These are phyloP conservation scores for Bertia moriformis DNA, from an alignment of 2,329 filamentous ascomycete species.

Conservation along the genomic window DNA sequence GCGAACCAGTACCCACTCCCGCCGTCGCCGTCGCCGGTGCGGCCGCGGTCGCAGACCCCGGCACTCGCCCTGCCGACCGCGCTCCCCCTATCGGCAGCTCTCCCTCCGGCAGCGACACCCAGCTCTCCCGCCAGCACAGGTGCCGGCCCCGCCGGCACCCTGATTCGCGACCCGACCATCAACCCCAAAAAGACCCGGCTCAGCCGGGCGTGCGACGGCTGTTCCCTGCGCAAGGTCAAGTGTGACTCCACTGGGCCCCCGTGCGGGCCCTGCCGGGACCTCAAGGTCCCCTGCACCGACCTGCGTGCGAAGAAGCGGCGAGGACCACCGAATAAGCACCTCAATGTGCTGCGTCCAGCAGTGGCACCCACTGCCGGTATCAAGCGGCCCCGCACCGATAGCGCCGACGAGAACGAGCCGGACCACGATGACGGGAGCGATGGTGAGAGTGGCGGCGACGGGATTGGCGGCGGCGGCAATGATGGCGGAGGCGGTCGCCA, in stretches of 20 bases:
- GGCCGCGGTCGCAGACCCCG: no score
- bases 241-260: slow-evolving; percentile 41
- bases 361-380: slow-evolving; percentile 29
- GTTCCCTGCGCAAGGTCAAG: slow-evolving; percentile 7
- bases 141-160: not conserved
- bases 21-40: no score
- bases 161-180: not conserved
- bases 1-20: no score
- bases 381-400: slow-evolving; percentile 11
- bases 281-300: slow-evolving; percentile 43
- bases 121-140: not conserved
- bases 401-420: not conserved
- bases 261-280: slow-evolving; percentile 38
- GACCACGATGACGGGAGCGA: no score
- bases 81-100: no score
- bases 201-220: not conserved
- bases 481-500: not conserved
- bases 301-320: slow-evolving; percentile 40
- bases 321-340: slow-evolving; percentile 43
- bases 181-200: not conserved
- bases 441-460: no score
- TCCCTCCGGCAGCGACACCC: no score
- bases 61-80: no score
- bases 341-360: slow-evolving; percentile 38
- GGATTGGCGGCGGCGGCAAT: no score